Conservation (phyloP, 129 eudicot species). For the Helianthus tuberosus region DNA sequence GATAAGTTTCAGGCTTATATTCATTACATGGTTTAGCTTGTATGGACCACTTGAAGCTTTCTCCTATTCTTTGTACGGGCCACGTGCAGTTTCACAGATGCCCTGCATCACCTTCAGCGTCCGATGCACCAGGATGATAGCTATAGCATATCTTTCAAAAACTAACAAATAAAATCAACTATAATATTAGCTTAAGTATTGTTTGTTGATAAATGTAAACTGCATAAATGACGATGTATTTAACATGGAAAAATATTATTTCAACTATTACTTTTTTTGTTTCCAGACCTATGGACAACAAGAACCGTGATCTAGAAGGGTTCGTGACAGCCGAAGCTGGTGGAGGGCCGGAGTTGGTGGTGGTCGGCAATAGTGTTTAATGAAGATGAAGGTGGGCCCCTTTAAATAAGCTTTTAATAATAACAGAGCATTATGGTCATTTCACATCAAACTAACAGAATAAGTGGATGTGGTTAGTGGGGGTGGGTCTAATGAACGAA, state of each 20-base stretch:
- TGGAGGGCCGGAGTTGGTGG: too few species aligned
- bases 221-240: not conserved
- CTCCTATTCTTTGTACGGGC: constrained; percentile 15
- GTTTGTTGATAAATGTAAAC: not conserved
- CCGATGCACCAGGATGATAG: not conserved
- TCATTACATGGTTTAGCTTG: constrained; percentile 4
- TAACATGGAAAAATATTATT: not conserved
- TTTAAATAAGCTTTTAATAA: too few species aligned
- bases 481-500: too few species aligned
- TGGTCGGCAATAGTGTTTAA: too few species aligned
- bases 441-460: too few species aligned
- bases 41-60: constrained; percentile 26
- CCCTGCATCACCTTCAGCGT: constrained; percentile 18
- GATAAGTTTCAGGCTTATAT: not conserved
- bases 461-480: too few species aligned
- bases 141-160: constrained; percentile 17
- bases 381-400: too few species aligned
- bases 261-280: too few species aligned
- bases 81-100: constrained; percentile 13
- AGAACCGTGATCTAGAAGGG: too few species aligned
- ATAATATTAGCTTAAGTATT: constrained; percentile 7
- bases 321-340: too few species aligned
- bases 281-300: too few species aligned
- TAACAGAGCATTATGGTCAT: too few species aligned
- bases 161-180: constrained; percentile 11